Evolutionary conservation across 225 moss, liverwort and hornwort genomes (phyloP), one percentile per base, ranked within the genome.

Genomic region (Pseudoscleropodium purum): DNA sequence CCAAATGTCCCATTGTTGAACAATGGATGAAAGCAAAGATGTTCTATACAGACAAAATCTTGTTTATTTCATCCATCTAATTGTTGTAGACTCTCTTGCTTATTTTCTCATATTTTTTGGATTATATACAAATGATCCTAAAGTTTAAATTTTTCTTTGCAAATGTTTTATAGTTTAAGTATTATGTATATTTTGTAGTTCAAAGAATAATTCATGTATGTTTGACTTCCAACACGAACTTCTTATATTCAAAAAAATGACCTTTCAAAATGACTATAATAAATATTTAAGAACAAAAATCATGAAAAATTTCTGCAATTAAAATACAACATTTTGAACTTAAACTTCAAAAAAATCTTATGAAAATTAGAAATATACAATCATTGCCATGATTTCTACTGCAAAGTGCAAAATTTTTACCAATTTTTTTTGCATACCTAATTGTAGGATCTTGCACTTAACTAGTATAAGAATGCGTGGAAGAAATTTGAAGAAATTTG

Each of bases 11-110:
- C 29, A 45, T 29, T 45, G 2, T 74, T 74, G 10, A 43, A 16
- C 2, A 73, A 9, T 43, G 26, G 9, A 73, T 9, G 43, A 43
- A 45, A 1, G 9, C 10, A 74, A 29, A 29, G 1, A 45, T 74
- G 6, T 43, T 74, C 6, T 1, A 18, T 6, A 1, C 0, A 6
- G 0, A 43, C 1, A 73, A 73, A 73, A 43, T 9, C 29, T 45
- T 45, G 4, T 0, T 17, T 17, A 10, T 29, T 74, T 29, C 29
- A 45, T 47, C 31, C 6, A 47, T 47, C 47, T 11, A 74, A 31
- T 75, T 75, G 11, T 47, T 75, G 18, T 47, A 18, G 9, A 47
- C 47, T 75, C 4, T 47, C 31, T 18, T 74, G 0, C 0, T 30
- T 45, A 18, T 30, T 74, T 16, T 29, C 6, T 45, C 18, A 3